Conservation (phyloP, 2,329 filamentous ascomycete species). For the Pseudogymnoascus sp. region DNA sequence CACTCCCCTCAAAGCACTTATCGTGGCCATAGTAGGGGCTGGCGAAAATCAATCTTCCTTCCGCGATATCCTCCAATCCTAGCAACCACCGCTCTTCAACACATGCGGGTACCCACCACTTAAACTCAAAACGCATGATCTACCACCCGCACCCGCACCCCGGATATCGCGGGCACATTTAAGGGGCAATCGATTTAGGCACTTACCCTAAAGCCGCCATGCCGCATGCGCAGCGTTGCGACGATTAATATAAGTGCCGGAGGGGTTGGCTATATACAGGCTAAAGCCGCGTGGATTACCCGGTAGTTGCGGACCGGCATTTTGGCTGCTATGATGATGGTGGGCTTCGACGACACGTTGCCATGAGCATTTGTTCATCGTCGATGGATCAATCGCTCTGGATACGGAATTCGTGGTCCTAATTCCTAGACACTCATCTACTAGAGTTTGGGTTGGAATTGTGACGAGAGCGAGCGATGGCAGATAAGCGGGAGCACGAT, state of each 20-base stretch:
- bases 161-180: neutral
- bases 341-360: neutral
- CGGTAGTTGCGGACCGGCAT: neutral
- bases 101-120: neutral
- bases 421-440: neutral
- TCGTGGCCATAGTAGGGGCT: neutral
- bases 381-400: neutral
- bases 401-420: neutral
- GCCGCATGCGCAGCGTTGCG: neutral
- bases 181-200: neutral
- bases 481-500: neutral
- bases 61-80: neutral
- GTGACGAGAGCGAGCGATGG: neutral
- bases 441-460: neutral
- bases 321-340: neutral
- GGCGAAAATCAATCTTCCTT: neutral
- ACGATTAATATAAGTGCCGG: neutral
- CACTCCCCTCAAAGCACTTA: no score
- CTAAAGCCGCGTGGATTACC: neutral
- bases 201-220: neutral
- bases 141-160: neutral
- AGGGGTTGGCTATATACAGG: conserved; percentile 3
- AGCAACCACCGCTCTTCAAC: neutral
- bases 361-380: neutral
- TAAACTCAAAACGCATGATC: neutral